phyloP scores from a whole-genome alignment of 257 asterid genomes.

The Plectranthus barbatus region DNA sequence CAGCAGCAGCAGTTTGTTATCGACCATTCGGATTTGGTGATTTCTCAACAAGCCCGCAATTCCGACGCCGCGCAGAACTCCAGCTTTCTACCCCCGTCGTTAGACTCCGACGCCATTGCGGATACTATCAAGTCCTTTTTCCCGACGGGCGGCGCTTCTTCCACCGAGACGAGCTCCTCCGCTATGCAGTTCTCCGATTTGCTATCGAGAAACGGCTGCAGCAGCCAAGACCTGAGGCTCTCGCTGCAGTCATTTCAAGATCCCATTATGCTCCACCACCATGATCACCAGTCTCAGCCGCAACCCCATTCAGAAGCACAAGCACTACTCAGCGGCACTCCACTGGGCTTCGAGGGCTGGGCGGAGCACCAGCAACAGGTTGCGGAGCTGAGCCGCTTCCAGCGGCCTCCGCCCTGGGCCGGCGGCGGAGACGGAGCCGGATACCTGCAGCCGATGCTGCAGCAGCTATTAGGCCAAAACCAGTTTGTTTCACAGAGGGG shows the following conservation, averaged over 20 bases:
- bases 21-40: background rate
- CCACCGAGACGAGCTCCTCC: conserved; percentile 43
- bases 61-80: conserved; percentile 17
- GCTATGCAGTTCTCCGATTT: conserved; percentile 64
- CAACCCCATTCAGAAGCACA: conserved; percentile 14
- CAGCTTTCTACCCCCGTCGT: conserved; percentile 63
- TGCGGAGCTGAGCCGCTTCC: conserved; percentile 20
- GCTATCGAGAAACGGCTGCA: conserved; percentile 36
- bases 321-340: conserved; percentile 46
- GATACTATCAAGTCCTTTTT: conserved; percentile 81
- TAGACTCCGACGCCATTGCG: conserved; percentile 72
- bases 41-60: background rate
- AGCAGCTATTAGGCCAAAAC: conserved; percentile 54
- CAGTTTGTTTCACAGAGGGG: conserved; percentile 93
- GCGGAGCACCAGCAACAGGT: conserved; percentile 47
- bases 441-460: conserved; percentile 44
- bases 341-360: conserved; percentile 59
- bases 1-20: background rate
- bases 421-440: conserved; percentile 46
- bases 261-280: conserved; percentile 34
- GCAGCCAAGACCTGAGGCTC: conserved; percentile 66
- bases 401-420: conserved; percentile 52
- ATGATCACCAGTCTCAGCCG: background rate
- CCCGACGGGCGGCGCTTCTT: conserved; percentile 58
- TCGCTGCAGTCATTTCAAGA: conserved; percentile 89